Evolutionary conservation across 2,329 filamentous ascomycete genomes (phyloP).

Genomic region (Colletotrichum tropicicola): DNA sequence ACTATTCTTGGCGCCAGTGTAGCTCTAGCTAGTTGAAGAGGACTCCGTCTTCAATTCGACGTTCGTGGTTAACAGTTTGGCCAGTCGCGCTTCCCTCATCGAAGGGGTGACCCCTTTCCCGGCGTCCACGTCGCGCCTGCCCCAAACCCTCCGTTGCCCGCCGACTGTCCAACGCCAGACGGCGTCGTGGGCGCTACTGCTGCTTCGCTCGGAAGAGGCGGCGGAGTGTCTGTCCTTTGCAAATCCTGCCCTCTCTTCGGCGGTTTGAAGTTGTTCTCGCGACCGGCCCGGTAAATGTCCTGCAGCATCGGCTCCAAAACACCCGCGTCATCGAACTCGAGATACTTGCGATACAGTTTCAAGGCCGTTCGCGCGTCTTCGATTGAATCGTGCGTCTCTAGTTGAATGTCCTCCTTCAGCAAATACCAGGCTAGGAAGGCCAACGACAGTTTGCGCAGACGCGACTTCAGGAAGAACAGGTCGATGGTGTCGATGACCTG

Average conservation of each 20-base stretch:
- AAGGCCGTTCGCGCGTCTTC: conserved; percentile 94
- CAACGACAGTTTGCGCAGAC: conserved; percentile 87
- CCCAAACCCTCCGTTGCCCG: conserved; percentile 46
- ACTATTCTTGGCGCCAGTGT: no score
- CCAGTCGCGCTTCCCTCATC: not conserved
- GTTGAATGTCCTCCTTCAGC: conserved; percentile 92
- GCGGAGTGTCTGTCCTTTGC: conserved; percentile 63
- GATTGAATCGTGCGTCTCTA: conserved; percentile 92
- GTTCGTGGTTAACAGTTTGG: not conserved
- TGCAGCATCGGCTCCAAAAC: conserved; percentile 84
- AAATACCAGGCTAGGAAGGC: conserved; percentile 93
- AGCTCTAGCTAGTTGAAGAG: no score
- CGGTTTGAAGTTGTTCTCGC: conserved; percentile 60
- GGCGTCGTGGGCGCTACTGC: conserved; percentile 56
- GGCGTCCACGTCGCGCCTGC: conserved; percentile 53
- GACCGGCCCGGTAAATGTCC: conserved; percentile 76
- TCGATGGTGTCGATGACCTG: conserved; percentile 96
- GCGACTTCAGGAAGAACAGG: conserved; percentile 83
- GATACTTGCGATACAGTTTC: conserved; percentile 87
- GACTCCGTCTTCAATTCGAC: no score
- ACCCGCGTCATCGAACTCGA: conserved; percentile 88
- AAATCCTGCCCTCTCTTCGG: conserved; percentile 55
- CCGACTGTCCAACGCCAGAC: conserved; percentile 39
- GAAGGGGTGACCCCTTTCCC: conserved; percentile 44
- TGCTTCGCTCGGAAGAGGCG: conserved; percentile 49